Percentiles rank a stretch among this genome's conserved stretches.
These are phyloP conservation scores for Leishmania tropica DNA, from an alignment of 208 protist species.

Conservation along the genomic window DNA sequence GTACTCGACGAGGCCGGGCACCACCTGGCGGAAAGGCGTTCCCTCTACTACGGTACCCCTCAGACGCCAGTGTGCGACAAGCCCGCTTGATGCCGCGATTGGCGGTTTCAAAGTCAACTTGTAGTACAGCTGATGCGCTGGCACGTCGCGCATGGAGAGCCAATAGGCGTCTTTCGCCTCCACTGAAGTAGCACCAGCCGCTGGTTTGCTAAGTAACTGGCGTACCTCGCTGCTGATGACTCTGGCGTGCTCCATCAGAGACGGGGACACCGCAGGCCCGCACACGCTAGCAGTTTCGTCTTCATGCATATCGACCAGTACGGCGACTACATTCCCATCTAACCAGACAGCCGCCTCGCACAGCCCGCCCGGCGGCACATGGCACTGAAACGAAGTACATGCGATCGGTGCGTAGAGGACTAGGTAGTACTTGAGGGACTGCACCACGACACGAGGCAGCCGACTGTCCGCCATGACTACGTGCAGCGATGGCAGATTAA, in stretches of 20 bases:
- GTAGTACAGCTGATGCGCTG: constrained; percentile 15
- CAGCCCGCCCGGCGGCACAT: constrained; percentile 13
- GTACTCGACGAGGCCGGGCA: constrained; percentile 16
- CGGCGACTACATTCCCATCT: constrained; percentile 18
- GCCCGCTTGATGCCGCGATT: not conserved
- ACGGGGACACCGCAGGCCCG: not conserved
- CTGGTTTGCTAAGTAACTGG: constrained; percentile 5
- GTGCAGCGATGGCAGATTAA: constrained; percentile 17
- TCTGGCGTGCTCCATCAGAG: constrained; percentile 25
- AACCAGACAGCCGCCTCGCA: constrained; percentile 28
- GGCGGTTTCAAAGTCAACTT: not conserved
- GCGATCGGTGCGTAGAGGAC: constrained; percentile 27
- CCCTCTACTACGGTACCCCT: constrained; percentile 17
- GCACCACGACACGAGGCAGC: constrained; percentile 12
- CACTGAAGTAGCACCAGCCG: not conserved
- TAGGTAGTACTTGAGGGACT: constrained; percentile 24
- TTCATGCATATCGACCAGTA: constrained; percentile 8
- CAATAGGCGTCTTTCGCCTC: constrained; percentile 16
- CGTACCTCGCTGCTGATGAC: constrained; percentile 5
- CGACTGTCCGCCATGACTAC: constrained; percentile 19
- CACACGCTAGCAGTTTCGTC: not conserved
- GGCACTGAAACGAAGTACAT: constrained; percentile 23
- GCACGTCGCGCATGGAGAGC: constrained; percentile 8
- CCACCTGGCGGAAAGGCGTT: constrained; percentile 6
- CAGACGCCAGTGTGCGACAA: constrained; percentile 14